Evolutionary conservation across 192 early-diverging fungal genomes (phyloP).

Genomic region (Podila minutissima): DNA sequence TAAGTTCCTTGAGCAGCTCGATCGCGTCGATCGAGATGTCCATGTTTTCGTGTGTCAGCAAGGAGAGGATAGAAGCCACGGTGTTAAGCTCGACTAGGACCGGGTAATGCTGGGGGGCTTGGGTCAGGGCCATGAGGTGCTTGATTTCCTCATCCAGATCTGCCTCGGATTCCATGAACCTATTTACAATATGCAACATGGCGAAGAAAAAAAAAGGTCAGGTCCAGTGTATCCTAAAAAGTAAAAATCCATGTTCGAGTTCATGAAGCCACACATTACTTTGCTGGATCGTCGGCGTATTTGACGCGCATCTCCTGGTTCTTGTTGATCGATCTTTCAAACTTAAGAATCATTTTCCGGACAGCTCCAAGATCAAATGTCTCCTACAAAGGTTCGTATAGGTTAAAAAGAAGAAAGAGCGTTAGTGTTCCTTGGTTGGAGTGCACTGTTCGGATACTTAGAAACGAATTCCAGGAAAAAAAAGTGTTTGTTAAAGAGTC

Average conservation of each 20-base stretch:
- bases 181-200: slow-evolving; percentile 3
- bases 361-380: slow-evolving; percentile 73
- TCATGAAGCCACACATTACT: slow-evolving; percentile 17
- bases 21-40: slow-evolving; percentile 90
- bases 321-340: slow-evolving; percentile 87
- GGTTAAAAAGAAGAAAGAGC: neutral
- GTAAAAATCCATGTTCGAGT: neutral
- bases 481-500: neutral
- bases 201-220: neutral
- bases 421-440: neutral
- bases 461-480: neutral
- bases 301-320: slow-evolving; percentile 90
- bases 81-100: slow-evolving; percentile 76
- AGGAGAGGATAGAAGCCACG: slow-evolving; percentile 70
- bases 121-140: slow-evolving; percentile 75
- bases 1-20: slow-evolving; percentile 90
- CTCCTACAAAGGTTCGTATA: slow-evolving; percentile 48
- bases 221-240: neutral
- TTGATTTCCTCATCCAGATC: slow-evolving; percentile 94
- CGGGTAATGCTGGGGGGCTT: slow-evolving; percentile 83
- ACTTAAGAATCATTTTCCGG: slow-evolving; percentile 80
- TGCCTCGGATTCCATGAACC: slow-evolving; percentile 95
- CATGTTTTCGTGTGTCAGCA: slow-evolving; percentile 93
- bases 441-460: too few relatives aligned
- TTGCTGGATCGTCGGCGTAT: slow-evolving; percentile 75